Conservation (phyloP, 2,329 filamentous ascomycete species). For the Clonostachys rhizophaga region DNA sequence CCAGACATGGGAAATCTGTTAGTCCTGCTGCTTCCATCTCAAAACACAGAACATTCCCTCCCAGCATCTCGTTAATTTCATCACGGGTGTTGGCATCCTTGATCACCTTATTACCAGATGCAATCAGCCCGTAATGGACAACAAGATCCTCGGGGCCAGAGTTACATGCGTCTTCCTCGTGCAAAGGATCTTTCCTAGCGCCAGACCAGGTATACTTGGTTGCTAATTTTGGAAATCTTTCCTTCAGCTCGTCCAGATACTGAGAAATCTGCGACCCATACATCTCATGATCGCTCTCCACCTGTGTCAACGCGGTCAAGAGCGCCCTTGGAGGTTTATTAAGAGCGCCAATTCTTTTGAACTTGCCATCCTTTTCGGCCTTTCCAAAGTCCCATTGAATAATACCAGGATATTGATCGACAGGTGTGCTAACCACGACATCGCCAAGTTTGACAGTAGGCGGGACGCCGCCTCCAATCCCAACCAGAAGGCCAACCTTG, state of each 20-base stretch:
- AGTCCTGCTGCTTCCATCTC: conserved; percentile 16
- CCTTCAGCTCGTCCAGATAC: too few relatives aligned
- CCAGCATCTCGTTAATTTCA: conserved; percentile 5
- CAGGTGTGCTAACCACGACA: conserved; percentile 17
- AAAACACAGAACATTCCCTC: conserved; percentile 5
- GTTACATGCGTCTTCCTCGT: background rate
- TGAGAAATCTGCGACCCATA: background rate
- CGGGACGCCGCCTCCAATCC: conserved; percentile 13
- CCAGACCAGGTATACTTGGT: background rate
- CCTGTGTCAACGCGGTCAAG: background rate
- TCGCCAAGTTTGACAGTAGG: conserved; percentile 27
- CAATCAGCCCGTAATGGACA: conserved; percentile 2
- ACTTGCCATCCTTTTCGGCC: conserved; percentile 2
- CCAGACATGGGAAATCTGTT: conserved; percentile 15
- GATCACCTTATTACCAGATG: conserved; percentile 2
- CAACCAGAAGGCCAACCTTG: conserved; percentile 10
- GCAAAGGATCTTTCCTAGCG: background rate
- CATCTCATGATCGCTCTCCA: background rate
- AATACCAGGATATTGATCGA: background rate
- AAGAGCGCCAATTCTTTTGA: background rate
- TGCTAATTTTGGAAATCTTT: background rate
- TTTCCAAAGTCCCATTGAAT: conserved; percentile 8
- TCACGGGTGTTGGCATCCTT: conserved; percentile 13
- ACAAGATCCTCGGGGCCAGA: background rate
- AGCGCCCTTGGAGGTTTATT: background rate